phyloP scores from a whole-genome alignment of 1,139 yeast genomes.

The Yamadazyma atlantica region DNA sequence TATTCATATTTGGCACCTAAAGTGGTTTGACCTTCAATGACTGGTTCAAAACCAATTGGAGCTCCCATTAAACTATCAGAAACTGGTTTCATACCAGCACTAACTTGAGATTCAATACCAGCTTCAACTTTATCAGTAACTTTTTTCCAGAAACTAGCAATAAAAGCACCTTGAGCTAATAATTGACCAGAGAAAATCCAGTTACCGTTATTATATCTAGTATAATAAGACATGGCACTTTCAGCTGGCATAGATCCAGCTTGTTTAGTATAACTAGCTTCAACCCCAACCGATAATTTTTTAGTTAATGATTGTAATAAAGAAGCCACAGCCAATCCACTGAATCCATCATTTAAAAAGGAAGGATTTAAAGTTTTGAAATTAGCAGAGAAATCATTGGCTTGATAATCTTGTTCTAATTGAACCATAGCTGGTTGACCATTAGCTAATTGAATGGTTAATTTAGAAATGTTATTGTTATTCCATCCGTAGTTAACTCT shows the following conservation, averaged over 20 bases:
- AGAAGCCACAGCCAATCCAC: conserved; percentile 90
- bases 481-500: conserved; percentile 93
- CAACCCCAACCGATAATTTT: conserved; percentile 84
- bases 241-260: conserved; percentile 79
- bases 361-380: conserved; percentile 91
- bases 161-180: conserved; percentile 88
- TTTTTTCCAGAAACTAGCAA: conserved; percentile 92
- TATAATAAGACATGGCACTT: conserved; percentile 86
- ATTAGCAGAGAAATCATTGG: conserved; percentile 83
- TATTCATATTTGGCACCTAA: conserved; percentile 97
- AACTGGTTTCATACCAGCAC: conserved; percentile 76
- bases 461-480: conserved; percentile 73
- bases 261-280: conserved; percentile 86
- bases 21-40: conserved; percentile 88
- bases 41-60: conserved; percentile 77
- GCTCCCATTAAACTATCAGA: conserved; percentile 81
- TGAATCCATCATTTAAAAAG: conserved; percentile 60
- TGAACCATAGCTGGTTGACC: conserved; percentile 95
- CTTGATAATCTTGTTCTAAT: conserved; percentile 94
- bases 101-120: conserved; percentile 88
- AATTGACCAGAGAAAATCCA: conserved; percentile 96
- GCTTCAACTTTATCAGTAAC: conserved; percentile 94
- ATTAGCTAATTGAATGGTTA: conserved; percentile 83
- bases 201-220: conserved; percentile 81
- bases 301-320: conserved; percentile 87